Percentiles rank a stretch among this genome's conserved stretches.
These are phyloP conservation scores for Neopestalotiopsis sp. DNA, from an alignment of 2,329 filamentous ascomycete species.

Conservation along the genomic window DNA sequence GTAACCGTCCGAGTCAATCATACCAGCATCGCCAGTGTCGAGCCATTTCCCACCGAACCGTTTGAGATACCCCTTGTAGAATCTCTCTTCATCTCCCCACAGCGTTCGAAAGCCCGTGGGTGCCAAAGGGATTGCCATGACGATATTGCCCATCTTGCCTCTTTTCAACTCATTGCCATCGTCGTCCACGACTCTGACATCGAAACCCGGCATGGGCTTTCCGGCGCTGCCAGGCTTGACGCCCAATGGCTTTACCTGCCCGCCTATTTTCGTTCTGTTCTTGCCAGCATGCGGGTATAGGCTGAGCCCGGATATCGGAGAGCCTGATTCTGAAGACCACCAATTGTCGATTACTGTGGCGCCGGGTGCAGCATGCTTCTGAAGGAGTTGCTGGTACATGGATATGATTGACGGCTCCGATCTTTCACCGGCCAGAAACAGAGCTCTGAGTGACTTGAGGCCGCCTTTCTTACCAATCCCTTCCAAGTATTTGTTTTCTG, in stretches of 20 bases:
- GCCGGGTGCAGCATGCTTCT: conserved; percentile 67
- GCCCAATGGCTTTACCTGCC: conserved; percentile 47
- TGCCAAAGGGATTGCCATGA: conserved; percentile 79
- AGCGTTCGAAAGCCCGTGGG: conserved; percentile 86
- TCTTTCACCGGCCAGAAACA: conserved; percentile 89
- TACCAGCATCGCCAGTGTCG: conserved; percentile 89
- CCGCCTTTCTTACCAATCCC: conserved; percentile 70
- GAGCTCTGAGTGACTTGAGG: conserved; percentile 70
- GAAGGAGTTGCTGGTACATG: conserved; percentile 78
- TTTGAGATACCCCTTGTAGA: conserved; percentile 84
- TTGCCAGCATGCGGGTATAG: conserved; percentile 63
- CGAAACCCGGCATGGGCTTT: conserved; percentile 90
- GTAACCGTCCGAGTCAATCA: conserved; percentile 77
- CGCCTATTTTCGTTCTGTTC: conserved; percentile 50
- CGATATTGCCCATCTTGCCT: conserved; percentile 89
- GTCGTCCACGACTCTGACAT: conserved; percentile 85
- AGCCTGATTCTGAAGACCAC: conserved; percentile 66
- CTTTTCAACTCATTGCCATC: conserved; percentile 71
- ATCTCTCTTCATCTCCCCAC: conserved; percentile 85
- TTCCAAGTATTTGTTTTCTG: conserved; percentile 70
- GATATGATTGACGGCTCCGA: conserved; percentile 86
- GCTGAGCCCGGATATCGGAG: conserved; percentile 62
- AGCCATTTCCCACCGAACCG: conserved; percentile 83
- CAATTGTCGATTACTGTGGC: conserved; percentile 64
- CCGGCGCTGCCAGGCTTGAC: conserved; percentile 88